Evolutionary conservation across 306 rosid species (phyloP).

Genomic region (Inga laurina): DNA sequence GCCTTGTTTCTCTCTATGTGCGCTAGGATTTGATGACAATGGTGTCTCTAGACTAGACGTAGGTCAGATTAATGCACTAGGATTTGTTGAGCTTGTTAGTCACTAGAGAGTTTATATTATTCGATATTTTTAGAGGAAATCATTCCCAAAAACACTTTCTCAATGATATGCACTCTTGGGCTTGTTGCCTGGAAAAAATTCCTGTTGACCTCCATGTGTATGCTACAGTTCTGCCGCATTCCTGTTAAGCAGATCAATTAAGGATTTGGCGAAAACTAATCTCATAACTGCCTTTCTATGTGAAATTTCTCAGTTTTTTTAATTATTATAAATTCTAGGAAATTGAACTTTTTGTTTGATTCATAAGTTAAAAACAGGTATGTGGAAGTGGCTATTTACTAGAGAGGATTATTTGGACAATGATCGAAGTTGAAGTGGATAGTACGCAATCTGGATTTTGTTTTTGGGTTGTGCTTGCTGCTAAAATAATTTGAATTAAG

Average conservation of each 20-base stretch:
- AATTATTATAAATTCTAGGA: background rate
- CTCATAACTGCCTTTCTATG: background rate
- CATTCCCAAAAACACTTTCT: background rate
- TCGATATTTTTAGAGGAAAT: background rate
- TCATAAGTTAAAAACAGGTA: background rate
- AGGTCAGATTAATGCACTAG: background rate
- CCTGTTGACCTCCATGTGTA: background rate
- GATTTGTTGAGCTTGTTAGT: background rate
- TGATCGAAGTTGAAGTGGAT: background rate
- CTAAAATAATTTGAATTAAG: conserved; percentile 9
- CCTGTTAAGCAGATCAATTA: background rate
- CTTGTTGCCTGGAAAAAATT: background rate
- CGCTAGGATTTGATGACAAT: background rate
- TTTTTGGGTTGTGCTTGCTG: background rate
- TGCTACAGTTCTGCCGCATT: background rate
- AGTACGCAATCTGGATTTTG: background rate
- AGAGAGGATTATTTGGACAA: background rate
- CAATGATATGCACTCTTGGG: background rate
- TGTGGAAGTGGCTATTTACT: background rate
- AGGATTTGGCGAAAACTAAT: background rate
- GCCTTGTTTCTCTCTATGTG: background rate
- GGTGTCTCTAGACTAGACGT: background rate
- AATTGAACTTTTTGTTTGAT: background rate
- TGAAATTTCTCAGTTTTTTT: background rate
- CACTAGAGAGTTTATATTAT: background rate